Conservation (phyloP, 2,329 filamentous ascomycete species). For the Talaromyces sp. region DNA sequence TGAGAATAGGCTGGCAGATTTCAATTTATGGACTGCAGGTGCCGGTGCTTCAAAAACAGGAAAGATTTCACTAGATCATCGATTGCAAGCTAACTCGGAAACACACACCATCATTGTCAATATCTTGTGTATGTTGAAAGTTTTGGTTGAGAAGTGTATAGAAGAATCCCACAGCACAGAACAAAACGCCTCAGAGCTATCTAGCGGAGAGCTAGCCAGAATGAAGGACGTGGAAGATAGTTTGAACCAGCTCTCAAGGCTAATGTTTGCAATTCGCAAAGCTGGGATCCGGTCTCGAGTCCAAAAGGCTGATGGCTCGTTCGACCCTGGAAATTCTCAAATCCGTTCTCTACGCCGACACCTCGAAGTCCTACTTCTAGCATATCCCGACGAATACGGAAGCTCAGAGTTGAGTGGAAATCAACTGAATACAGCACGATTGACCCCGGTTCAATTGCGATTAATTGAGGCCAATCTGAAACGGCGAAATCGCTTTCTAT, state of each 20-base stretch:
- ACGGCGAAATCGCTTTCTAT: conserved; percentile 12
- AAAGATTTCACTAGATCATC: conserved; percentile 6
- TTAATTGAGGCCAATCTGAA: conserved; percentile 9
- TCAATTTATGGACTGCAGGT: conserved; percentile 11
- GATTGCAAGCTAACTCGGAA: conserved; percentile 2
- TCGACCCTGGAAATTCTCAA: not conserved
- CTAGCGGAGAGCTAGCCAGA: not conserved
- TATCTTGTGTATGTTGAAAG: not conserved
- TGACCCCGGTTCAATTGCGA: conserved; percentile 3
- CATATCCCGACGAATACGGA: not conserved
- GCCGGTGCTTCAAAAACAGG: not conserved
- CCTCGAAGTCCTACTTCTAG: not conserved
- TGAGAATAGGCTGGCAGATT: conserved; percentile 11
- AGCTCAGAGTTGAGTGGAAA: not conserved
- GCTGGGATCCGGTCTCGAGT: conserved; percentile 3
- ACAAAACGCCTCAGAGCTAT: not conserved
- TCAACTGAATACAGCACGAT: not conserved
- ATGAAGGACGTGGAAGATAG: conserved; percentile 9
- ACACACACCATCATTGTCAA: not conserved
- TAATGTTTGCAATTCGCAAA: conserved; percentile 9
- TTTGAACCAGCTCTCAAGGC: conserved; percentile 8
- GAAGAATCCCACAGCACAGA: not conserved
- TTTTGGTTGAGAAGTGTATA: not conserved
- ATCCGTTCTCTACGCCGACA: not conserved
- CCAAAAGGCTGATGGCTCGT: conserved; percentile 7